Base-by-base conservation (phyloP, 2,329 filamentous ascomycete species). In the Pseudocercospora eumusae region DNA sequence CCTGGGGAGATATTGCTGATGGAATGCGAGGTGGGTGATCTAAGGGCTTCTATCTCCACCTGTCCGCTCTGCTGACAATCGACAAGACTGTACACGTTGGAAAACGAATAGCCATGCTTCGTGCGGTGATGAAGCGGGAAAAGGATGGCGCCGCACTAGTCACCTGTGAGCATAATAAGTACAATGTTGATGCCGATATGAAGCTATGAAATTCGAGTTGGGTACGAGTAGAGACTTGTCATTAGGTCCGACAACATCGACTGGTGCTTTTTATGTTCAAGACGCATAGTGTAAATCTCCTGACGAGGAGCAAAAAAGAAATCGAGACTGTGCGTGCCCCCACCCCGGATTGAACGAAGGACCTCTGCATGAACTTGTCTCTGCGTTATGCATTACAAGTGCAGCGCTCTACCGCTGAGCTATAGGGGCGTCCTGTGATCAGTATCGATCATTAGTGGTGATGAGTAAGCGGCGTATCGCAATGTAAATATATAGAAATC, bases 91-190 rank as follows among this genome's bases (percentile, higher is more conserved):
- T 70, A 4, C 64, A 70, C 64, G 68, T 68, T 44, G 66, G 67
- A 2, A 69, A 69, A 53, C 40, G 67, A 3, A 58, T 69, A 23
- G 64, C 63, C 13, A 20, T 69, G 55, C 27, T 68, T 21, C 60
- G 58, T 27, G 68, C 53, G 6, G 61, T 64, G 28, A 49, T 70
- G 59, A 70, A 66, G 53, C 59, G 68, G 28, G 64, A 67, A 47
- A 66, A 57, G 18, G 67, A 70, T 54, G 68, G 67, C 8, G 64
- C 61, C 33, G 54, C 63, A 9, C 42, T 69, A 15, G 65, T 66
- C 21, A 67, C 64, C 8, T 69, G 68, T 55, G 68, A 70, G 53
- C 67, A 70, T 57, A 66, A 69, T 20, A 65, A 67, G 57, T 68
- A 67, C n/a, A 68, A 69, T 56, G 60, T 66, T 18, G 67, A 68